Conservation (phyloP, 73 alveolate species). For the Stentor coeruleus region DNA sequence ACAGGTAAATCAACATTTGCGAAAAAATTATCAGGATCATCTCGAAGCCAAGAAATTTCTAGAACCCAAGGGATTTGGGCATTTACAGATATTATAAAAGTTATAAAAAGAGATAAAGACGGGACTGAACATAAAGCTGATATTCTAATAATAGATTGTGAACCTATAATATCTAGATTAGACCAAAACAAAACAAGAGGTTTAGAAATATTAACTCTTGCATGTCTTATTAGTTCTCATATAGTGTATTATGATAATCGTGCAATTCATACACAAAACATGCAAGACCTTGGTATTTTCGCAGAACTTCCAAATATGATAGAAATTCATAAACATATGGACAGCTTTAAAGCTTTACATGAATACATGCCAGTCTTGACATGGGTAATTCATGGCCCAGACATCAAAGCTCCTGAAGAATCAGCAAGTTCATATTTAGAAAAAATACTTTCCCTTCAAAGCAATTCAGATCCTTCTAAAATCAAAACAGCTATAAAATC, state of each 20-base stretch:
- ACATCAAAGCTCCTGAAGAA: neutral
- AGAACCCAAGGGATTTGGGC: neutral
- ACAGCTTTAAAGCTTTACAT: neutral
- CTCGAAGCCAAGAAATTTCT: neutral
- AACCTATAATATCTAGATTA: neutral
- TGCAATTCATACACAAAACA: neutral
- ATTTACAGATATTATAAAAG: neutral
- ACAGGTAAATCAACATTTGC: neutral
- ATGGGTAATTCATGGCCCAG: neutral
- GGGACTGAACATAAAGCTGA: neutral
- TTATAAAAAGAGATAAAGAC: neutral
- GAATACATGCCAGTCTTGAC: neutral
- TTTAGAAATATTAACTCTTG: neutral
- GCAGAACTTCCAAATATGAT: neutral
- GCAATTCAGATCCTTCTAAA: neutral
- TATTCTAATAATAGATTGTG: neutral
- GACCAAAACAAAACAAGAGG: constrained; percentile 5
- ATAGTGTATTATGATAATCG: neutral
- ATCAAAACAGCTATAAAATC: neutral
- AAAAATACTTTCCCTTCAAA: neutral
- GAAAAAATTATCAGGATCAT: neutral
- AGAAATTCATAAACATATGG: neutral
- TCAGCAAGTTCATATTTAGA: neutral
- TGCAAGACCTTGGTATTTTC: neutral
- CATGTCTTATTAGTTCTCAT: neutral